These are phyloP conservation scores for Aspergillus wentii DNA, from an alignment of 495 filamentous ascomycete species.

Conservation along the genomic window DNA sequence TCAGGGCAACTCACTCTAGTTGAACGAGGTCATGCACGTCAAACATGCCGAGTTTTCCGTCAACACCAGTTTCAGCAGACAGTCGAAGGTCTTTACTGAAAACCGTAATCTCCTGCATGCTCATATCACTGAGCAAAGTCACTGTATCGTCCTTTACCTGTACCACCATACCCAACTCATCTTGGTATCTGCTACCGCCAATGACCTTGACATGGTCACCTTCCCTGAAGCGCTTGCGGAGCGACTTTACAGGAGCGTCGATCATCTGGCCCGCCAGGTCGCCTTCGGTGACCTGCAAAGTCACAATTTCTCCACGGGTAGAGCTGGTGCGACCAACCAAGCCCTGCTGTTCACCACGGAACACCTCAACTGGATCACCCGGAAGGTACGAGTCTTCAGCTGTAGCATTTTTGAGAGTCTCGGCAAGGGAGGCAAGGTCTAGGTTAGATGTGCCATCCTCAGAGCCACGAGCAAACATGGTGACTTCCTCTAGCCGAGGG, in stretches of 20 bases:
- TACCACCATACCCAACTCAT: constrained; percentile 96
- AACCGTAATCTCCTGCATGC: constrained; percentile 88
- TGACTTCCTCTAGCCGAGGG: constrained; percentile 91
- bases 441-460: constrained; percentile 92
- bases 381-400: constrained; percentile 78
- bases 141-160: constrained; percentile 86
- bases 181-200: constrained; percentile 84
- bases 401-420: constrained; percentile 74
- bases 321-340: constrained; percentile 78
- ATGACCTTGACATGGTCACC: constrained; percentile 99
- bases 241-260: constrained; percentile 86
- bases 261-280: constrained; percentile 77
- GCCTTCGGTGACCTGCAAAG: constrained; percentile 80
- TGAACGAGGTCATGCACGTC: constrained; percentile 92
- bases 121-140: constrained; percentile 86
- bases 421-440: constrained; percentile 83
- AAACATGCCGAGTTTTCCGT: constrained; percentile 74
- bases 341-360: constrained; percentile 92
- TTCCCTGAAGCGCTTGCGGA: constrained; percentile 87
- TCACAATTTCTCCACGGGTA: constrained; percentile 90
- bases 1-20: constrained; percentile 60
- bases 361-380: constrained; percentile 92
- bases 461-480: constrained; percentile 78
- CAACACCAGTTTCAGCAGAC: constrained; percentile 82
- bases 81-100: constrained; percentile 96